A percentile compares a stretch with the other conserved stretches of the same genome.
phyloP scores from a whole-genome alignment of 2,329 filamentous ascomycete genomes.

The Mycosphaerella sp. region DNA sequence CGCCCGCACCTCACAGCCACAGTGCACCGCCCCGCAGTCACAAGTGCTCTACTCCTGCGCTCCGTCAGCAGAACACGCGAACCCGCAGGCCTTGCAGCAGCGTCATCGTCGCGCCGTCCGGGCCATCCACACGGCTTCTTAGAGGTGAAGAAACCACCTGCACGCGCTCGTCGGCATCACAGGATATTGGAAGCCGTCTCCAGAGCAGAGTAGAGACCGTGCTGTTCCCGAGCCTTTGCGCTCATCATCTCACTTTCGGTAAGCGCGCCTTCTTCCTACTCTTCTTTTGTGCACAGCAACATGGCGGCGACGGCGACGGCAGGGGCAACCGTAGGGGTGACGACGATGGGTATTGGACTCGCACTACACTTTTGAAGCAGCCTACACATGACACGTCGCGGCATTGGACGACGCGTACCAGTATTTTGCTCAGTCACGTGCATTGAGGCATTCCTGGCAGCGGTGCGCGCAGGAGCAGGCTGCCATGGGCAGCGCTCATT shows the following conservation, averaged over 20 bases:
- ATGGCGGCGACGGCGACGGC: neutral
- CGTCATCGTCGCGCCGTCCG: neutral
- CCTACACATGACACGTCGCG: neutral
- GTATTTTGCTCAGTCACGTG: neutral
- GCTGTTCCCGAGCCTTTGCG: conserved; percentile 28
- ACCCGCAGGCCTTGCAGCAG: neutral
- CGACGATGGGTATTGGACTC: neutral
- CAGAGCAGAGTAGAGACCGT: conserved; percentile 16
- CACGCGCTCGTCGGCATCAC: neutral
- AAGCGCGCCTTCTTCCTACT: conserved; percentile 14
- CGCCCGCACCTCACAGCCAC: neutral
- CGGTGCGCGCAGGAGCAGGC: neutral
- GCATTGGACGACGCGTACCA: neutral
- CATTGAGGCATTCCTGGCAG: neutral
- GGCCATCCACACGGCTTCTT: neutral
- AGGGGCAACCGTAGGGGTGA: neutral
- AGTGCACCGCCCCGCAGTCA: neutral
- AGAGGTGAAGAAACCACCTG: neutral
- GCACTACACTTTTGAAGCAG: neutral
- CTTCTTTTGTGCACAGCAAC: neutral
- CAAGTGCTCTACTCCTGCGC: neutral
- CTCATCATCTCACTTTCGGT: conserved; percentile 29
- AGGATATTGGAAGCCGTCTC: conserved; percentile 1
- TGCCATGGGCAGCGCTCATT: neutral
- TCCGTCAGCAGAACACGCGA: conserved; percentile 2